A percentile compares a stretch with the other conserved stretches of the same genome.
Conservation (phyloP, 2,329 filamentous ascomycete species). For the Botryotinia globosa region DNA sequence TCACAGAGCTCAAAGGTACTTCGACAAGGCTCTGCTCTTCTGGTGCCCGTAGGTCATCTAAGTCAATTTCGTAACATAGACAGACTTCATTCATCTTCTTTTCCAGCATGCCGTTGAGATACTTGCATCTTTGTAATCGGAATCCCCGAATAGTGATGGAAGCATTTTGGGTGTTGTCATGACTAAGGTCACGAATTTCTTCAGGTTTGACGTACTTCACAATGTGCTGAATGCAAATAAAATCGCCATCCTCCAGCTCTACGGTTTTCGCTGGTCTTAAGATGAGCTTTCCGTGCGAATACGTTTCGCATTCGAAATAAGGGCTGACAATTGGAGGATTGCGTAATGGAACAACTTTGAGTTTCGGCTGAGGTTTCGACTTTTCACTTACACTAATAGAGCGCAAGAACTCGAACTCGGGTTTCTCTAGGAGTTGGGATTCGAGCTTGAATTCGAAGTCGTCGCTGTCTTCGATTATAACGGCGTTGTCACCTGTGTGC, state of each 20-base stretch:
- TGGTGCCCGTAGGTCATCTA: slow-evolving; percentile 38
- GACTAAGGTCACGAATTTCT: slow-evolving; percentile 34
- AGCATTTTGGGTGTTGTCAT: slow-evolving; percentile 38
- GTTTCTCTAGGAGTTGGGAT: neutral
- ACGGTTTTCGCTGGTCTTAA: slow-evolving; percentile 34
- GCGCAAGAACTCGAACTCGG: slow-evolving; percentile 8
- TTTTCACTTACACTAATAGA: slow-evolving; percentile 20
- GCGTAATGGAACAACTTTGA: slow-evolving; percentile 26
- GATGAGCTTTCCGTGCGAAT: slow-evolving; percentile 39
- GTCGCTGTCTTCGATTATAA: slow-evolving; percentile 19
- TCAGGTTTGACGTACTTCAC: neutral
- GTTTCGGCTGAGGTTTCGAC: neutral
- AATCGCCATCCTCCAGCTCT: slow-evolving; percentile 35
- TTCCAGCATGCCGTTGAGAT: slow-evolving; percentile 40
- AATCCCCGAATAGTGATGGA: slow-evolving; percentile 43
- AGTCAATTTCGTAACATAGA: slow-evolving; percentile 42
- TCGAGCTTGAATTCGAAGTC: slow-evolving; percentile 14
- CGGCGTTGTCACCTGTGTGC: neutral
- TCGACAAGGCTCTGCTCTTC: slow-evolving; percentile 45
- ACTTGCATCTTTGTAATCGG: slow-evolving; percentile 40
- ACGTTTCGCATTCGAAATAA: slow-evolving; percentile 41
- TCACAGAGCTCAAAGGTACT: slow-evolving; percentile 42
- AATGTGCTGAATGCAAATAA: slow-evolving; percentile 41
- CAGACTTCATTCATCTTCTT: slow-evolving; percentile 46
- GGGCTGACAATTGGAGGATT: slow-evolving; percentile 28